Evolutionary conservation across 306 rosid species (phyloP), one percentile per base, ranked within the genome.

Genomic region (Astragalus membranaceus): DNA sequence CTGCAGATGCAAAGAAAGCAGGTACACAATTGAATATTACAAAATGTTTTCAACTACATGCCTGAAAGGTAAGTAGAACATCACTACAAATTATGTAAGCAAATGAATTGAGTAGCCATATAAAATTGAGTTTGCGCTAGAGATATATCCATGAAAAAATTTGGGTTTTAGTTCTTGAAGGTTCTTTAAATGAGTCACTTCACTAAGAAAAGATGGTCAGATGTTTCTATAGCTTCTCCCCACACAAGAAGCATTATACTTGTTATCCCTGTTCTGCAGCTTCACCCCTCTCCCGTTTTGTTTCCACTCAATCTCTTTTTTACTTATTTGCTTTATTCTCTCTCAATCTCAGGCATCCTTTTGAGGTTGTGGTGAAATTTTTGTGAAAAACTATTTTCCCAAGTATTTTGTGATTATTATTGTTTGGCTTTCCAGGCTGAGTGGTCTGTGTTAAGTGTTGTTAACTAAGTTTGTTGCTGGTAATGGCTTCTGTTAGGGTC

Each of bases 1-100:
- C 98, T 93, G 87, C 65, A 76, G 58, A 78, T 55, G 59, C 48
- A 82, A 81, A 78, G 63, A 65, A 47, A 55, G 58, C 37, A 56
- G 29, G 51, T 11, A 29, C 14, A 50, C 50, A 61, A 15, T 55
- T 73, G 60, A 76, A 70, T 35, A 75, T 59, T 54, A 78, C 70
- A 50, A 41, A 59, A 47, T 42, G 33, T 60, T 63, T 64, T 57
- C 55, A 50, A 68, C 47, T 11, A 49, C 41, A 68, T 74, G 23
- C 46, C 26, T 10, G 11, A 17, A 78, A 69, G 12, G 23, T 10
- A 64, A 57, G 63, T 16, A 43, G 61, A 69, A 70, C 33, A 32
- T 47, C 52, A 47, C 76, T 69, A 55, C 49, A 64, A 12, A 47
- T 46, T 37, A 55, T 17, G 36, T 32, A 70, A 65, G 36, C 41